These are phyloP conservation scores for Puccinia polysora DNA, from an alignment of 1,284 basidiomycete species.

Conservation along the genomic window DNA sequence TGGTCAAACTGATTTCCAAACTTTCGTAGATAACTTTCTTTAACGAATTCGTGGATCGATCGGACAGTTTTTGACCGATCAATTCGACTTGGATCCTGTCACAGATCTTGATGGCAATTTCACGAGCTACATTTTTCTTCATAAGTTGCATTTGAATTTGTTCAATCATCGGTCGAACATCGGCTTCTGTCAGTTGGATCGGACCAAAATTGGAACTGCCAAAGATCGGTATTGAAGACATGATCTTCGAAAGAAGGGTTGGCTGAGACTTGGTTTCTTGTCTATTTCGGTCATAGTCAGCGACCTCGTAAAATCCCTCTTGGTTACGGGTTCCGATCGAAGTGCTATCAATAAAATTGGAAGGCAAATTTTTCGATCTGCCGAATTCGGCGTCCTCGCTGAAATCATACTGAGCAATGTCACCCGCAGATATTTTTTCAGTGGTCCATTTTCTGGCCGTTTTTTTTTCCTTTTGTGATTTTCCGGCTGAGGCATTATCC, in stretches of 20 bases:
- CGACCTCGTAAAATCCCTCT: constrained; percentile 86
- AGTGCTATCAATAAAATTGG: constrained; percentile 66
- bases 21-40: constrained; percentile 78
- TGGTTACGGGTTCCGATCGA: constrained; percentile 73
- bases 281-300: constrained; percentile 72
- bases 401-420: constrained; percentile 87
- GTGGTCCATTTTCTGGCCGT: constrained; percentile 87
- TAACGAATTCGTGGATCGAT: constrained; percentile 67
- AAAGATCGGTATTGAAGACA: constrained; percentile 53
- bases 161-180: constrained; percentile 79
- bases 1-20: constrained; percentile 78
- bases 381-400: constrained; percentile 54
- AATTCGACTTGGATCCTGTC: constrained; percentile 83
- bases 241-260: constrained; percentile 38
- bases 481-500: constrained; percentile 5
- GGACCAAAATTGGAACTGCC: constrained; percentile 54
- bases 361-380: constrained; percentile 59
- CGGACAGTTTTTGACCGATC: constrained; percentile 73
- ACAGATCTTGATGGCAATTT: constrained; percentile 89
- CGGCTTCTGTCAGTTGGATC: constrained; percentile 68
- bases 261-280: constrained; percentile 37
- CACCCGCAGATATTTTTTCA: constrained; percentile 64
- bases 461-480: constrained; percentile 60
- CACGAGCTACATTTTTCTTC: constrained; percentile 96
- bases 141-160: constrained; percentile 97